Percentiles rank a stretch among this genome's conserved stretches.
phyloP scores from a whole-genome alignment of 1,139 yeast species.

The Dujonia santamariae region DNA sequence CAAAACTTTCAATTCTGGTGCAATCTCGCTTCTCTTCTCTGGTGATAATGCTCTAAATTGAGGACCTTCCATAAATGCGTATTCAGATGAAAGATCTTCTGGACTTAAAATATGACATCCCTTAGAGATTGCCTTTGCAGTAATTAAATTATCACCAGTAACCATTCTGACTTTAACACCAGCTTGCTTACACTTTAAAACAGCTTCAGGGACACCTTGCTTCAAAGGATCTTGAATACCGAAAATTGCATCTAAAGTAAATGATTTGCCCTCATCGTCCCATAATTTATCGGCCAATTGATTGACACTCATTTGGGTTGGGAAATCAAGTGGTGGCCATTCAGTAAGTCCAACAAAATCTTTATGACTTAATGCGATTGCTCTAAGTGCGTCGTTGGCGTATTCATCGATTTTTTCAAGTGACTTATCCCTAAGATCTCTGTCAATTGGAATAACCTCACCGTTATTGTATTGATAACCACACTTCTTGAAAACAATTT shows the following conservation, averaged over 20 bases:
- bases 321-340: conserved; percentile 65
- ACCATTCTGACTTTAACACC: conserved; percentile 97
- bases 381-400: conserved; percentile 78
- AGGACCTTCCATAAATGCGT: conserved; percentile 91
- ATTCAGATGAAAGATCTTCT: conserved; percentile 49
- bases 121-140: conserved; percentile 87
- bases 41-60: conserved; percentile 65
- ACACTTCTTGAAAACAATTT: conserved; percentile 69
- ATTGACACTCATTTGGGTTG: conserved; percentile 16
- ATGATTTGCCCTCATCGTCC: conserved; percentile 17
- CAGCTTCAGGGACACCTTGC: conserved; percentile 87
- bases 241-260: conserved; percentile 66
- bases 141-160: conserved; percentile 88
- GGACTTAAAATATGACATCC: conserved; percentile 76
- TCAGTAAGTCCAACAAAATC: conserved; percentile 48
- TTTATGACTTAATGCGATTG: conserved; percentile 78
- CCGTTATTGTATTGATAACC: conserved; percentile 25
- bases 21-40: conserved; percentile 55
- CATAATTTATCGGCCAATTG: conserved; percentile 11
- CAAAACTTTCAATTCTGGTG: conserved; percentile 74
- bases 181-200: conserved; percentile 77
- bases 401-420: conserved; percentile 54
- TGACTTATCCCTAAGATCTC: conserved; percentile 31
- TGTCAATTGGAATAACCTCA: conserved; percentile 15
- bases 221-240: conserved; percentile 96